Evolutionary conservation across 495 filamentous ascomycete species (phyloP), one percentile per base, ranked within the genome.

Genomic region (Aspergillus carlsbadensis): DNA sequence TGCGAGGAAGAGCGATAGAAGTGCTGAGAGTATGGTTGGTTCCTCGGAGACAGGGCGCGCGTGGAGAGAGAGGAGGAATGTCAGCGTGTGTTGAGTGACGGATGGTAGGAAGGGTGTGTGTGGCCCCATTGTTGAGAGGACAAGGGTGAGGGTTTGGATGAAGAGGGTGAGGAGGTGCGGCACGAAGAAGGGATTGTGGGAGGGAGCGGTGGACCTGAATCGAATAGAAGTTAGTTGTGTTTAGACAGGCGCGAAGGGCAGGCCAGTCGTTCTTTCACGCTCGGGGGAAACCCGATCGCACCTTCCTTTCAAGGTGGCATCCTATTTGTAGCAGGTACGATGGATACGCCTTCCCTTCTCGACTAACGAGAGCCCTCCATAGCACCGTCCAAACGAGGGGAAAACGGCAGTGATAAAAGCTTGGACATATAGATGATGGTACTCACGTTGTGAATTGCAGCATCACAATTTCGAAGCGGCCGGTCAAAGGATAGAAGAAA

Each of bases 401-500:
- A n/a, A n/a, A n/a, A n/a, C n/a, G n/a, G n/a, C n/a, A n/a, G n/a
- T n/a, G n/a, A n/a, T n/a, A n/a, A n/a, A n/a, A n/a, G n/a, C n/a
- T n/a, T 29, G 26, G 26, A 29, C 26, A 8, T 29, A 18, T 6
- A 11, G 43, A 22, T 24, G n/a, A 17, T 10, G 52, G 13, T 5
- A 63, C 69, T 54, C 67, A 78, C 73, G 71, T 74, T 13, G 70
- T 66, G 26, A 68, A 70, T 52, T 73, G 72, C 59, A 77, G 57
- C 67, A 78, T 73, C 70, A 77, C 65, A 58, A 76, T 63, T 66
- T 78, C 64, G 66, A 73, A 68, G 59, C 76, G 62, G 59, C 74
- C 70, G 62, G 79, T 74, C 63, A 87, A 91, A 67, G 15, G 94
- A 84, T 71, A 89, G 81, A 97, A 96, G 74, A 96, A 94, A 6